These are phyloP conservation scores for Globisporangium iwayamae DNA, from an alignment of 352 stramenopile genomes.

Conservation along the genomic window DNA sequence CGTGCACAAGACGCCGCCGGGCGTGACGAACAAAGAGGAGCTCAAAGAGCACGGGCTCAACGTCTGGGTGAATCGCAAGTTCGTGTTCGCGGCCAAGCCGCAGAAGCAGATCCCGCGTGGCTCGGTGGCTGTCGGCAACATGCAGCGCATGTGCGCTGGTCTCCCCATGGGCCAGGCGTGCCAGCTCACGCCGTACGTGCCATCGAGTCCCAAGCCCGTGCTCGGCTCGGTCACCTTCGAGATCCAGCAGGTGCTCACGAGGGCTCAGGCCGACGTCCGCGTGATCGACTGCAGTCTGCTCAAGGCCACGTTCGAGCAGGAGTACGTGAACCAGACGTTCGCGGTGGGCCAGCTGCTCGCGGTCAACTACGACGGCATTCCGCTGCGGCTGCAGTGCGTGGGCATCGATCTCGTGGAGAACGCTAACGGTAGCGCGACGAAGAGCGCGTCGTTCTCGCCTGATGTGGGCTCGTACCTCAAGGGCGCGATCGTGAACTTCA, in stretches of 20 bases:
- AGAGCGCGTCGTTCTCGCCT: slow-evolving; percentile 29
- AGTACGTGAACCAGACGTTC: slow-evolving; percentile 78
- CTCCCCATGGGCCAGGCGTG: slow-evolving; percentile 65
- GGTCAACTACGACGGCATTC: slow-evolving; percentile 55
- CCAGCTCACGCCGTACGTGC: slow-evolving; percentile 62
- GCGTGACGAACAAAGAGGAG: slow-evolving; percentile 67
- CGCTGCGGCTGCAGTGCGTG: slow-evolving; percentile 63
- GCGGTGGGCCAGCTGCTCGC: slow-evolving; percentile 68
- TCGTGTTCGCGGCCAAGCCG: slow-evolving; percentile 72
- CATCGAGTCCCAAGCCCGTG: slow-evolving; percentile 35
- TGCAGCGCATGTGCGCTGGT: slow-evolving; percentile 77
- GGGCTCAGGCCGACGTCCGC: slow-evolving; percentile 51
- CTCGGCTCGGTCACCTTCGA: slow-evolving; percentile 78
- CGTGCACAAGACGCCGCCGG: slow-evolving; percentile 53
- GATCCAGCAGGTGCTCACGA: slow-evolving; percentile 73
- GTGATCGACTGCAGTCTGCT: slow-evolving; percentile 73
- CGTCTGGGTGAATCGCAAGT: slow-evolving; percentile 82
- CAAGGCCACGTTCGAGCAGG: slow-evolving; percentile 61
- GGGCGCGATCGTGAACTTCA: slow-evolving; percentile 72
- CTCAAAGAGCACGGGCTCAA: slow-evolving; percentile 72
- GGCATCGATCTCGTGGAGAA: slow-evolving; percentile 51
- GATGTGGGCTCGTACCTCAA: slow-evolving; percentile 53
- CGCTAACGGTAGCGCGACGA: slow-evolving; percentile 23
- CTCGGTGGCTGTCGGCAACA: slow-evolving; percentile 61
- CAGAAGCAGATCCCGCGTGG: slow-evolving; percentile 60